A percentile compares a stretch with the other conserved stretches of the same genome.
Conservation (phyloP, 2,329 filamentous ascomycete genomes). For the Pseudocercospora fijiensis region DNA sequence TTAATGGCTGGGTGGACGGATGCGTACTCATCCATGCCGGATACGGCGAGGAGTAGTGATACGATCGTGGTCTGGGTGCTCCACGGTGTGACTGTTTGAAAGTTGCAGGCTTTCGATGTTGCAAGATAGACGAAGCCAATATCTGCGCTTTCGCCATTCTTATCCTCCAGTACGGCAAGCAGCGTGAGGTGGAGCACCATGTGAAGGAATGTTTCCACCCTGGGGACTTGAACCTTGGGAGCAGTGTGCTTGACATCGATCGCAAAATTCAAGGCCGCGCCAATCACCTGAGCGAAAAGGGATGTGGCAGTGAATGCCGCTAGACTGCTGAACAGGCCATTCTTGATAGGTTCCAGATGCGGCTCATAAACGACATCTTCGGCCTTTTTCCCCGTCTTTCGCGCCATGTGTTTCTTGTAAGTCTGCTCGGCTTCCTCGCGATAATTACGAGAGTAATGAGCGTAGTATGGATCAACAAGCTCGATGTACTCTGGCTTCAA, state of each 20-base stretch:
- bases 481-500: constrained; percentile 82
- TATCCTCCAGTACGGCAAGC: constrained; percentile 82
- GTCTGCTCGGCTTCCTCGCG: constrained; percentile 90
- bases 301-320: constrained; percentile 78
- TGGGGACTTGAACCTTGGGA: constrained; percentile 72
- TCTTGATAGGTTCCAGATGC: constrained; percentile 70
- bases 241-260: constrained; percentile 67
- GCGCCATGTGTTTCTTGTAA: constrained; percentile 82
- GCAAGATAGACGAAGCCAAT: constrained; percentile 33
- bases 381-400: constrained; percentile 75
- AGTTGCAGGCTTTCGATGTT: constrained; percentile 16
- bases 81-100: constrained; percentile 9
- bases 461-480: constrained; percentile 90
- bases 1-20: constrained; percentile 80
- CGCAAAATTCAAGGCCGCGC: constrained; percentile 81
- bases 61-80: constrained; percentile 36
- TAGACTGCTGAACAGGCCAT: constrained; percentile 74
- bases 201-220: constrained; percentile 88
- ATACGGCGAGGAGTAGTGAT: constrained; percentile 52
- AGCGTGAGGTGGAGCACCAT: constrained; percentile 85
- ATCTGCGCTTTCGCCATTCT: constrained; percentile 12
- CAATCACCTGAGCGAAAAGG: constrained; percentile 86
- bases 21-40: constrained; percentile 71
- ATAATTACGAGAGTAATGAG: constrained; percentile 95
- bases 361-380: constrained; percentile 92